phyloP scores from a whole-genome alignment of 345 rosid genomes.

The Eucalyptus pauciflora region DNA sequence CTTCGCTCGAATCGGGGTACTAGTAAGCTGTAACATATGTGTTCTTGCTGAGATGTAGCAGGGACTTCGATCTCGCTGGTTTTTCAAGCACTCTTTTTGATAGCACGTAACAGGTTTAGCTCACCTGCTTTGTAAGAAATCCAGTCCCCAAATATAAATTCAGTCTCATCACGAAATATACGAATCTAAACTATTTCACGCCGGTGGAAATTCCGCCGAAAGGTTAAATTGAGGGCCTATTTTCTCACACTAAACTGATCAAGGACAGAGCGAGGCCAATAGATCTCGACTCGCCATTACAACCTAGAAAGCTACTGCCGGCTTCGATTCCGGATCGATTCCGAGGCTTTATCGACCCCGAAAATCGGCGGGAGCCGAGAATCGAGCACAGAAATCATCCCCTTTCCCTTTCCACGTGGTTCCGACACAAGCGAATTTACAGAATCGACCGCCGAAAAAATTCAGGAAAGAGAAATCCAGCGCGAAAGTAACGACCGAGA shows the following conservation, averaged over 20 bases:
- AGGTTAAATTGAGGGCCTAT: neutral
- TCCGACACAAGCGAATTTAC: neutral
- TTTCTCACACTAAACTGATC: neutral
- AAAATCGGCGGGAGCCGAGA: neutral
- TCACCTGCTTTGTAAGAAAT: neutral
- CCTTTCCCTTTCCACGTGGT: neutral
- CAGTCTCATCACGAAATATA: neutral
- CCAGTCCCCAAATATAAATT: neutral
- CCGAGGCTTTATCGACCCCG: neutral
- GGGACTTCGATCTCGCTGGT: neutral
- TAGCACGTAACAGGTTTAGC: neutral
- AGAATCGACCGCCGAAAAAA: neutral
- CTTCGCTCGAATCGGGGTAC: rapidly evolving
- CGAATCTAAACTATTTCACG: neutral
- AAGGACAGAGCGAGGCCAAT: neutral
- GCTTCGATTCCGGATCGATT: neutral
- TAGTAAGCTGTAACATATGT: rapidly evolving
- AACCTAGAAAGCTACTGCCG: neutral
- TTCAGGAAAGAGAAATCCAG: neutral
- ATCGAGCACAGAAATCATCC: neutral
- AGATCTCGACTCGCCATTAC: neutral
- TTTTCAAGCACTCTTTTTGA: neutral
- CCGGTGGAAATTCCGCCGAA: neutral
- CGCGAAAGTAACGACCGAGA: neutral
- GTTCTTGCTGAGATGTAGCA: neutral